phyloP scores from a whole-genome alignment of 1,284 basidiomycete genomes.

The Sporisorium iseilematis-ciliati region DNA sequence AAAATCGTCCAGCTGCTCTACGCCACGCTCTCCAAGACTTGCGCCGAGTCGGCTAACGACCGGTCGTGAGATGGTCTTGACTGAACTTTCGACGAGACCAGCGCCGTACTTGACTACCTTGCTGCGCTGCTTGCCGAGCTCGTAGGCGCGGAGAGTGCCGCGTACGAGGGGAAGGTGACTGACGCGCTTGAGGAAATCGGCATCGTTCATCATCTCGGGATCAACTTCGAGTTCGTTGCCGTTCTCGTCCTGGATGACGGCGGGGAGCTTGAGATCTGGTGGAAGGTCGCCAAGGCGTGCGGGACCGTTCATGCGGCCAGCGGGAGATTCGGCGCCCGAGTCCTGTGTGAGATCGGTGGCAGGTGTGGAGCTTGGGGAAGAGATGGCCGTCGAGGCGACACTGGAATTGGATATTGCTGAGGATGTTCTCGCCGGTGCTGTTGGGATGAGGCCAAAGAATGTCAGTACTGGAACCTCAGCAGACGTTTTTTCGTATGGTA shows the following conservation, averaged over 20 bases:
- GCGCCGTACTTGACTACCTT: slow-evolving; percentile 88
- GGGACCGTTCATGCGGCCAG: slow-evolving; percentile 27
- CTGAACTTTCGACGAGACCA: slow-evolving; percentile 85
- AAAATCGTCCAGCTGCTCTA: slow-evolving; percentile 84
- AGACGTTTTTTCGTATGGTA: too few relatives aligned
- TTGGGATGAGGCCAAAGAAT: neutral
- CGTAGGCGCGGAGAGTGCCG: slow-evolving; percentile 79
- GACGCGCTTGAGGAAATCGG: slow-evolving; percentile 58
- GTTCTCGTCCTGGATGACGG: slow-evolving; percentile 59
- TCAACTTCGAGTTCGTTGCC: slow-evolving; percentile 61
- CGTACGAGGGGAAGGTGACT: slow-evolving; percentile 75
- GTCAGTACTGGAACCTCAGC: neutral
- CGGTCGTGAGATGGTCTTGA: slow-evolving; percentile 85
- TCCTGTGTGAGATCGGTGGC: slow-evolving; percentile 54
- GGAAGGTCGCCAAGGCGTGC: slow-evolving; percentile 56
- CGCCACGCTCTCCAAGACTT: slow-evolving; percentile 73
- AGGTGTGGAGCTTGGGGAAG: slow-evolving; percentile 58
- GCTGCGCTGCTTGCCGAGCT: slow-evolving; percentile 81
- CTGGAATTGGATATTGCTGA: slow-evolving; percentile 57
- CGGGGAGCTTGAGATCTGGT: slow-evolving; percentile 60
- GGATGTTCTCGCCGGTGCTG: slow-evolving; percentile 36
- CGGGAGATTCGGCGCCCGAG: slow-evolving; percentile 46
- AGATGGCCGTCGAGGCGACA: slow-evolving; percentile 55
- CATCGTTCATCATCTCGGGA: slow-evolving; percentile 61
- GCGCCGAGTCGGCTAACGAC: slow-evolving; percentile 79